These are phyloP conservation scores for Leishmania guyanensis DNA, from an alignment of 208 protist genomes.

Conservation along the genomic window DNA sequence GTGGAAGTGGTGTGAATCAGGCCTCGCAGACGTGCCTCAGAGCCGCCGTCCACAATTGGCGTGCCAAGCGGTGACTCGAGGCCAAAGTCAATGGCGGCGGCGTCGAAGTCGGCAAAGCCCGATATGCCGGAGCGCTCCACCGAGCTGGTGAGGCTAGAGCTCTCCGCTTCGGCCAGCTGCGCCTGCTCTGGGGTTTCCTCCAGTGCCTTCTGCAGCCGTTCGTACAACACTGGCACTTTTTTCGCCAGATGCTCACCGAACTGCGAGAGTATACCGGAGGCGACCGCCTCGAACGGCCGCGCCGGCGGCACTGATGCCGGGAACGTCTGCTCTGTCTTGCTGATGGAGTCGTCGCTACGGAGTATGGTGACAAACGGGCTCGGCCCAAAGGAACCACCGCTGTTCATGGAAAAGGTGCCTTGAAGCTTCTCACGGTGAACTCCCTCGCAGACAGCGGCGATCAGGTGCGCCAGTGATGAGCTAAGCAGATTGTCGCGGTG, in stretches of 20 bases:
- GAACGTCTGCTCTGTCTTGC: constrained; percentile 22
- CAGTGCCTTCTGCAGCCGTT: constrained; percentile 40
- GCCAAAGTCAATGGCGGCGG: constrained; percentile 53
- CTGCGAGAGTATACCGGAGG: constrained; percentile 26
- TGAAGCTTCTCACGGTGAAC: constrained; percentile 56
- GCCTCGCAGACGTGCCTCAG: constrained; percentile 21
- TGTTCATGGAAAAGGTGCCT: neutral
- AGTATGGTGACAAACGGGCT: constrained; percentile 32
- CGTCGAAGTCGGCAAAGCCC: constrained; percentile 28
- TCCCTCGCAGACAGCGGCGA: constrained; percentile 44
- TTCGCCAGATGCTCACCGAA: constrained; percentile 35
- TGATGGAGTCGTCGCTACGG: constrained; percentile 33
- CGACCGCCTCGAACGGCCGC: constrained; percentile 31
- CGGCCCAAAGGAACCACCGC: neutral
- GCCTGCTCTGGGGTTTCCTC: constrained; percentile 75
- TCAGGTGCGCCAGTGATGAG: constrained; percentile 50
- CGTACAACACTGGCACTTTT: constrained; percentile 35
- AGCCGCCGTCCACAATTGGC: constrained; percentile 8
- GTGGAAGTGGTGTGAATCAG: constrained; percentile 14
- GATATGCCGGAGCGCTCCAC: constrained; percentile 39
- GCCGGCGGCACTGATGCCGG: neutral
- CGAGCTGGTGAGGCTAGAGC: constrained; percentile 72
- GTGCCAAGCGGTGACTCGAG: constrained; percentile 33
- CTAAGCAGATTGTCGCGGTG: constrained; percentile 59
- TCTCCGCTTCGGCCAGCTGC: constrained; percentile 54